Evolutionary conservation across 1,139 yeast species (phyloP), one percentile per base, ranked within the genome.

Genomic region (Candida sp.): DNA sequence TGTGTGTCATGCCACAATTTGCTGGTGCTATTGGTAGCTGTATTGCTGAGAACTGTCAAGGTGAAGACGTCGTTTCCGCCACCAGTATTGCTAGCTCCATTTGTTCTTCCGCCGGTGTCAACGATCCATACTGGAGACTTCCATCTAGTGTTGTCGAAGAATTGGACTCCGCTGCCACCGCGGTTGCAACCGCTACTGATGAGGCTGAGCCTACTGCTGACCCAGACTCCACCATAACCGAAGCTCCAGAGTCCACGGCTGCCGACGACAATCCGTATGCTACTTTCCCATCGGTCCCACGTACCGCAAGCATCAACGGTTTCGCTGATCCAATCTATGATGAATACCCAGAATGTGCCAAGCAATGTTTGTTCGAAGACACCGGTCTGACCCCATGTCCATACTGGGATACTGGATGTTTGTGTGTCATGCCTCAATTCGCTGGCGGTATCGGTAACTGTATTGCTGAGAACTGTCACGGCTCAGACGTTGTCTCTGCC

Each of bases 91-190:
- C 81, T 30, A 58, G 60, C 9, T 73, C 80, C 5, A 51, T 75
- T 44, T 78, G 83, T 60, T 58, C 67, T 40, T 56, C 58, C 12
- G 82, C 72, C 28, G 83, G 83, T 48, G 83, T 77, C 23, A 69
- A 72, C 54, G 62, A 71, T 31, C 68, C 68, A 46, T 65, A 54
- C 49, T 77, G 80, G 81, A 69, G n/a, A n/a, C n/a, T n/a, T n/a
- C n/a, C n/a, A 4, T n/a, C 12, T 4, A 32, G 12, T 9, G 11
- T 6, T 4, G 6, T 22, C 39, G 23, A 25, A 22, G 26, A 26
- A 25, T 35, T 32, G 11, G 12, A 17, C n/a, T n/a, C n/a, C 35
- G 12, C 12, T 32, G 72, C 65, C 6, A 9, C 35, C 6, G 6
- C 12, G 11, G n/a, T n/a, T n/a, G n/a, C n/a, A n/a, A 17, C 12